Evolutionary conservation across 805 yeast genomes (phyloP), one percentile per base, ranked within the genome.

Genomic region (Metschnikowia rubicola): DNA sequence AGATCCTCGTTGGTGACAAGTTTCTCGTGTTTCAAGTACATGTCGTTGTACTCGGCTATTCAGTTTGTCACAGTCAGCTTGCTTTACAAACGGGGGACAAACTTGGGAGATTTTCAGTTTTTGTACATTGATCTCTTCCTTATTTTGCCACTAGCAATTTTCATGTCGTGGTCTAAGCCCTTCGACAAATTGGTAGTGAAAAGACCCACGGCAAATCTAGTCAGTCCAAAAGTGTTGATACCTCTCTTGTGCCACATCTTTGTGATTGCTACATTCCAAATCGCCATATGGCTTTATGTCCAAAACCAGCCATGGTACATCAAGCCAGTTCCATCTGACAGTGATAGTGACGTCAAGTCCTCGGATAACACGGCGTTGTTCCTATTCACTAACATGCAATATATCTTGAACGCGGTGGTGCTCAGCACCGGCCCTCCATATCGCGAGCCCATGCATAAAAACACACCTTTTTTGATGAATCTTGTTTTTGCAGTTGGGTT

Each of bases 91-190:
- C 75, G 87, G 46, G 99, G 99, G 5, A 82, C 96, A 3, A 94
- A 94, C 63, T 70, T 94, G 49, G 99, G 99, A 9, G 99, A 94
- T 67, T 91, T 94, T 70, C 99, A 94, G 68, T 94, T 92, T 61
- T 71, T 94, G 55, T 90, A 91, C 80, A 94, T 94, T 63, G 99
- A 94, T 68, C 65, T 94, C 64, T 82, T 88, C 52, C 71, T 94
- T 63, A 94, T 94, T 57, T 78, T 94, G 47, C 99, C 99, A 10
- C 79, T 94, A 60, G 99, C 99, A 0, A 83, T 94, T 6, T 90
- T 91, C 68, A 87, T 94, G 99, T 91, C 97, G 5, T 94, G 99
- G 98, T 84, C 97, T 1, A 81, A 83, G 57, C 96, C 99, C 0
- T 84, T 73, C 59, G 68, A 68, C 2, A 58, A 51, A 19, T 70